phyloP scores from a whole-genome alignment of 164 flowering plant genomes.

The Chimonanthus salicifolius region DNA sequence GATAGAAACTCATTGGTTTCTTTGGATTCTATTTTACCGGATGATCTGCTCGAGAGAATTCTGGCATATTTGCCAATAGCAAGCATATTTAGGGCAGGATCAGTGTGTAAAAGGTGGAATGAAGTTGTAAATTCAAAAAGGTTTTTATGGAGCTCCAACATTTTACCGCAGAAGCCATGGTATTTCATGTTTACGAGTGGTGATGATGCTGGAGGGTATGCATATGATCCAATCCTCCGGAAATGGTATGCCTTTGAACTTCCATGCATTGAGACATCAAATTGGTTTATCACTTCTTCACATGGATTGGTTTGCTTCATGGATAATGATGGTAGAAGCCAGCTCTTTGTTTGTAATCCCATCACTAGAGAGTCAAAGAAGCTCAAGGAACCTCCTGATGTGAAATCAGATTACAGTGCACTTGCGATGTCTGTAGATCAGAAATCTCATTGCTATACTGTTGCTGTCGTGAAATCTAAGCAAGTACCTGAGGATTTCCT shows the following conservation, averaged over 20 bases:
- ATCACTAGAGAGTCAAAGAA: constrained; percentile 47
- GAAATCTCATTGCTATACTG: constrained; percentile 34
- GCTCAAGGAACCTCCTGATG: constrained; percentile 57
- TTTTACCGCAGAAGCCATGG: constrained; percentile 71
- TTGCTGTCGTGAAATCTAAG: constrained; percentile 71
- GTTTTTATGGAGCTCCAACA: constrained; percentile 61
- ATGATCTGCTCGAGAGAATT: constrained; percentile 80
- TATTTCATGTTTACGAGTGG: constrained; percentile 89
- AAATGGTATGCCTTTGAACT: constrained; percentile 85
- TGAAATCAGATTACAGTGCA: constrained; percentile 73
- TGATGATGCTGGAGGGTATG: constrained; percentile 74
- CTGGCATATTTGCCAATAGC: constrained; percentile 69
- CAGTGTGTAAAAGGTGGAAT: constrained; percentile 85
- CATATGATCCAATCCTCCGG: constrained; percentile 70
- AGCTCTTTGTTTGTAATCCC: constrained; percentile 73
- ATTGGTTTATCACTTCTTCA: constrained; percentile 71
- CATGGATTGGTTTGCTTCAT: constrained; percentile 80
- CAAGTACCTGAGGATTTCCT: constrained; percentile 74
- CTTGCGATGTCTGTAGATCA: constrained; percentile 61
- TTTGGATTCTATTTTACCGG: constrained; percentile 64
- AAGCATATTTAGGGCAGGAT: constrained; percentile 77
- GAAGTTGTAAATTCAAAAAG: constrained; percentile 64
- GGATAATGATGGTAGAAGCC: constrained; percentile 62
- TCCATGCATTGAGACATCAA: constrained; percentile 57
- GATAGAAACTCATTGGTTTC: constrained; percentile 35